These are phyloP conservation scores for Cinnamomum micranthum DNA, from an alignment of 164 flowering plant genomes.

Conservation along the genomic window DNA sequence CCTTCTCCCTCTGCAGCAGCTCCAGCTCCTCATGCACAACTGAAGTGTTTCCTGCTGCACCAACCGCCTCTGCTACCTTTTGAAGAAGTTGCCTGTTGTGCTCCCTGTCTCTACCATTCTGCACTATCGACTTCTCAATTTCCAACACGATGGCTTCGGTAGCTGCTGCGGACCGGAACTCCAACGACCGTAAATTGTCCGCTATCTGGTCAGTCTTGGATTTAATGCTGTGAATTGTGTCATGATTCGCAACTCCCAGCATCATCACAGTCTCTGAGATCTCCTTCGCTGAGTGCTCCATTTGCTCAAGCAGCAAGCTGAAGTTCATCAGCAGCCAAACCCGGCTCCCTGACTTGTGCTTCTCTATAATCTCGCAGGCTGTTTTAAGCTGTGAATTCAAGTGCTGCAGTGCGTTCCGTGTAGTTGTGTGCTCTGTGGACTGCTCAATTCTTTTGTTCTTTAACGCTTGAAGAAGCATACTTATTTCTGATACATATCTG, in stretches of 20 bases:
- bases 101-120: conserved; percentile 7
- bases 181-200: conserved; percentile 13
- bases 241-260: conserved; percentile 11
- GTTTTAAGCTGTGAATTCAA: conserved; percentile 15
- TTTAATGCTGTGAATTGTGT: conserved; percentile 8
- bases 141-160: conserved; percentile 17
- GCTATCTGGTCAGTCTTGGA: conserved; percentile 10
- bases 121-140: conserved; percentile 11
- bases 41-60: conserved; percentile 4
- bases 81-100: conserved; percentile 11
- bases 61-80: conserved; percentile 24
- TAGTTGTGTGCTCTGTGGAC: not conserved
- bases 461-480: conserved; percentile 11
- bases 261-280: conserved; percentile 16
- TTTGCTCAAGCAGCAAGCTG: conserved; percentile 9
- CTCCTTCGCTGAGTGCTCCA: conserved; percentile 16
- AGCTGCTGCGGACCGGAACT: conserved; percentile 14
- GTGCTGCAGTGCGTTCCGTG: conserved; percentile 11
- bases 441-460: conserved; percentile 8
- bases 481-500: conserved; percentile 12
- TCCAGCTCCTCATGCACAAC: conserved; percentile 10
- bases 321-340: conserved; percentile 13
- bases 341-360: conserved; percentile 18
- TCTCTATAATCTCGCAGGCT: conserved; percentile 10
- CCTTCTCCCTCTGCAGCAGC: conserved; percentile 23